Base-by-base conservation (phyloP, 2,329 filamentous ascomycete genomes). In the Pyrenochaeta sp. region DNA sequence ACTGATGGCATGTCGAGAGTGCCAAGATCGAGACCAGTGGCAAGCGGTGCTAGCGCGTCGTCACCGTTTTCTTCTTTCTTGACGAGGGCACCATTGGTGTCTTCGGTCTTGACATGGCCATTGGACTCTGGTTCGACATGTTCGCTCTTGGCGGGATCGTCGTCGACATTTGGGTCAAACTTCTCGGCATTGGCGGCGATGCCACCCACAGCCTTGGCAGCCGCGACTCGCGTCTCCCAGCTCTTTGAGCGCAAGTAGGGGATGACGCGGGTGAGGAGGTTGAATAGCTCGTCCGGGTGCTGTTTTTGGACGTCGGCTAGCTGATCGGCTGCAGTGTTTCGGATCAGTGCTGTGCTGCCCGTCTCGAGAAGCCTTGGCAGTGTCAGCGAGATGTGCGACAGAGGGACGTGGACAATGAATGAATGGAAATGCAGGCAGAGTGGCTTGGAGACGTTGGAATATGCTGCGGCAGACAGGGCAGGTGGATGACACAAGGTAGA, bases 281-380 rank as follows among this genome's bases (percentile, higher is more conserved):
- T 97, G 79, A 98, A 98, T 1, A 99, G 82, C 76, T 99, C 96
- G 78, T 99, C 94, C 0, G 95, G 95, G 69, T 98, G 95, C 75
- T 95, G 91, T 75, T 97, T 98, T 78, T 99, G 96, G 77, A 97
- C 95, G 78, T 99, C 95, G 58, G 93, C 95, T 60, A 99, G 85
- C 79, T 99, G 95, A 72, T 96, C 92, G 58, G 96, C 95, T 58
- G 95, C 96, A 59, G 95, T 99, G 73, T 97, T 96, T 65, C 96
- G 89, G 73, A 99, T 98, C 64, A 99, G 83, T 73, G 90, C 89
- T 56, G 95, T 99, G 79, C 94, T 98, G 67, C 95, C 95, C 52
- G 95, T 98, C 83, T 99, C 95, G 68, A 99, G 88, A 74, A 99
- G 87, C 62, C 93, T 97, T 76, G 69, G 65, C 60, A 50, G 41